Base-by-base conservation (phyloP, 306 rosid genomes). In the Fragaria iinumae region DNA sequence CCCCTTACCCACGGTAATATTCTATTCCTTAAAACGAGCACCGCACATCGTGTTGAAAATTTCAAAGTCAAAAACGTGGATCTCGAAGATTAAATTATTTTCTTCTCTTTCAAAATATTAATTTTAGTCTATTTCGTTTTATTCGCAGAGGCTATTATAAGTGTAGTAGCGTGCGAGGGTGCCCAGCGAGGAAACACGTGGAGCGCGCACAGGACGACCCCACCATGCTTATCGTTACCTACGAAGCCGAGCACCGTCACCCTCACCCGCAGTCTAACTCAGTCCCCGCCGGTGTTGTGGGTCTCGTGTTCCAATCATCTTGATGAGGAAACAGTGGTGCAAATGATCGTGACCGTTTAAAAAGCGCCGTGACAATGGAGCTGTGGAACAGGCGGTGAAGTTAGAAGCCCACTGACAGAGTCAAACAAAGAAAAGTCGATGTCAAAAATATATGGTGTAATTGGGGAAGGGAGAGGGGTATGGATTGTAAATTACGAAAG, bases 141-240 rank as follows among this genome's bases (percentile, higher is more conserved):
- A 44, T 57, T 38, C 36, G 63, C 89, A 93, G 98, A 5, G 91
- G 94, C 1, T 93, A 93, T 72, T 93, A 93, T 34, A 90, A 77
- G 88, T 93, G 98, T 75, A 93, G 96, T 39, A 89, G 82, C 56
- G 90, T 85, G 5, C 88, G 88, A 79, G 96, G 91, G 0, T 93
- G 98, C 77, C 94, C 96, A 18, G 98, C 98, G 13, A 91, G 87
- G 59, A 93, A 93, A 86, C 93, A 90, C 80, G 98, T 93, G 59
- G 96, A 93, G 84, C 72, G 96, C 18, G 96, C 90, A 0, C 71
- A 34, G 5, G 89, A 86, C 57, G 80, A 86, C 67, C 85, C 89
- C 21, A 14, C 80, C 10, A 83, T 83, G 87, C 83, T 86, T 18
- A 60, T 86, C 75, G 87, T 86, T 36, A 86, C 89, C 27, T 86